Evolutionary conservation across 345 rosid species (phyloP), one percentile per base, ranked within the genome.

Genomic region (Citrus maxima): DNA sequence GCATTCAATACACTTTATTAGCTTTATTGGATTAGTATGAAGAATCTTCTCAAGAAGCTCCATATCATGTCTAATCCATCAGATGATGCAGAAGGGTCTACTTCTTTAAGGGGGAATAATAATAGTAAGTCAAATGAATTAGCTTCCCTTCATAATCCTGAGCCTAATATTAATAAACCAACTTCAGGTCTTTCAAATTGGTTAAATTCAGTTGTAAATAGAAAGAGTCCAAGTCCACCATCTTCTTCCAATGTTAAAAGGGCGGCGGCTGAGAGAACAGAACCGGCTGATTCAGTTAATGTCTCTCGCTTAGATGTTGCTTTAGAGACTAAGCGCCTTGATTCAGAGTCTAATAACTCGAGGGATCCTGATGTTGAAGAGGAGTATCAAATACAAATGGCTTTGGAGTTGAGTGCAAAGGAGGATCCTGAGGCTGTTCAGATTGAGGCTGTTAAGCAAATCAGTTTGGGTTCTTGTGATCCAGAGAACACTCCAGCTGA

Each of bases 391-490:
- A 92, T 93, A 82, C 97, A 95, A 83, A 58, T 91, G 86, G 98
- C 98, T 82, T 74, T 95, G 77, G 97, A 95, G 85, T 79, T 95
- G 86, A 95, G 98, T 87, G 97, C 97, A 10, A 95, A 86, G 81
- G 98, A 95, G 89, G 98, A 95, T 86, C 98, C 98, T 72, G 98
- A 95, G 84, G 98, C 98, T 34, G 93, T 92, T 85, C 98, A 95
- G 83, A 95, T 95, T 82, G 98, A 95, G 87, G 95, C 97, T 85
- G 93, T 95, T 58, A 95, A 95, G 85, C 98, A 95, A 83, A 90
- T 95, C 69, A 95, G 98, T 83, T 84, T 93, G 76, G 97, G 97
- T 58, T 84, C 95, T 81, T 87, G 90, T 84, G 90, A 87, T 83
- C 88, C 91, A 38, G 93, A 87, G 72, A 91, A 90, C 84, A 86